Base-by-base conservation (phyloP, 257 asterid genomes). In the Solanum neorickii region DNA sequence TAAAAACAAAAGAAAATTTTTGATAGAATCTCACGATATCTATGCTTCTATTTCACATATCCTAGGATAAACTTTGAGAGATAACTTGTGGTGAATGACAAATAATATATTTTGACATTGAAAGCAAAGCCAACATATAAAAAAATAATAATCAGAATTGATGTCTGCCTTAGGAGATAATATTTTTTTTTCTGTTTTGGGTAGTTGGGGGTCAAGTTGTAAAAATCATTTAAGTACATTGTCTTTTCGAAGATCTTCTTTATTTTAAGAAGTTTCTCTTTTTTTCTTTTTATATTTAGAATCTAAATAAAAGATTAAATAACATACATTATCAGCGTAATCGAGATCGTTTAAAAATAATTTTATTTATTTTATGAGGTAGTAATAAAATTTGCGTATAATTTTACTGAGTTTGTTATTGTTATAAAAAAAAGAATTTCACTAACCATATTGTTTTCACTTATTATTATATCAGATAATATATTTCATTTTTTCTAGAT, bases 311-410 rank as follows among this genome's bases (percentile, higher is more conserved):
- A 6, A 37, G 1, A 37, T 37, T 37, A 37, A 37, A 6, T 70
- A 8, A 4, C 11, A 23, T 31, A 15, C 12, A 29, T 69, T 29
- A 7, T 69, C 15, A 12, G 1, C 0, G 9, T 5, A 5, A 5
- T 62, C 12, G 33, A 65, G 1, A 21, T 60, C 0, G 9, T 21
- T 60, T 5, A 9, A 60, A 21, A 60, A 60, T 60, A 60, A 0
- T 21, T 21, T 60, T 59, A 0, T 60, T 12, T 0, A 20, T 21
- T 11, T 0, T 23, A 60, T 9, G 4, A 60, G 27, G 0, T 1
- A 60, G 6, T 3, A 60, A 60, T 16, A 18, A 9, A 16, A 56
- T 37, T 37, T 37, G 7, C 1, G 0, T 37, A 37, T 0, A 5
- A 37, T 37, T 37, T 37, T 37, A 1, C 1, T 37, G 1, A 37